These are phyloP conservation scores for Kurtzmaniella fragi DNA, from an alignment of 805 yeast genomes.

Conservation along the genomic window DNA sequence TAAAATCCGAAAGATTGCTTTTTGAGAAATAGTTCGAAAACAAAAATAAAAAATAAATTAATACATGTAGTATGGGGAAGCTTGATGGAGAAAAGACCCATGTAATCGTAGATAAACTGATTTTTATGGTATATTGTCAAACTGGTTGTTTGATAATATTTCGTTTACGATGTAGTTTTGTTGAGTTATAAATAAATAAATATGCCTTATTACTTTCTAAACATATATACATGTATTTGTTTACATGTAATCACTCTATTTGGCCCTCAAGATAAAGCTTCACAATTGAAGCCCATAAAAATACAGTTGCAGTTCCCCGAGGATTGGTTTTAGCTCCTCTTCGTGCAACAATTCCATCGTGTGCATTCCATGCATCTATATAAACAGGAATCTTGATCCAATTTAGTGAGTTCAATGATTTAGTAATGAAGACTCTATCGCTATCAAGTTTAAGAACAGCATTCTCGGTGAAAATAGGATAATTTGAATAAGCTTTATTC, in stretches of 20 bases:
- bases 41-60: neutral
- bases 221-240: too few relatives aligned
- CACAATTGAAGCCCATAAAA: slow-evolving; percentile 43
- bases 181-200: too few relatives aligned
- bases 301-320: slow-evolving; percentile 48
- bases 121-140: too few relatives aligned
- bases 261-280: slow-evolving; percentile 20
- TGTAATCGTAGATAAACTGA: too few relatives aligned
- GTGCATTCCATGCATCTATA: slow-evolving; percentile 72
- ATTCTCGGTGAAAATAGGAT: slow-evolving; percentile 25
- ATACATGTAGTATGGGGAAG: too few relatives aligned
- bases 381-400: slow-evolving; percentile 80
- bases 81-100: too few relatives aligned
- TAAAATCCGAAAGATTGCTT: too few relatives aligned
- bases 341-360: slow-evolving; percentile 81
- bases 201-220: too few relatives aligned
- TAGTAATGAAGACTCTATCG: slow-evolving; percentile 37
- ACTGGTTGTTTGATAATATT: too few relatives aligned
- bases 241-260: too few relatives aligned
- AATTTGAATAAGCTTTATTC: slow-evolving; percentile 11
- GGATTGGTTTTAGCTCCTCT: slow-evolving; percentile 51
- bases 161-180: too few relatives aligned
- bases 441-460: slow-evolving; percentile 28
- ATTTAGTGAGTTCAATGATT: slow-evolving; percentile 53
- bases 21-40: neutral